These are phyloP conservation scores for Avena insularis DNA, from an alignment of 176 grass and related monocot genomes.

Conservation along the genomic window DNA sequence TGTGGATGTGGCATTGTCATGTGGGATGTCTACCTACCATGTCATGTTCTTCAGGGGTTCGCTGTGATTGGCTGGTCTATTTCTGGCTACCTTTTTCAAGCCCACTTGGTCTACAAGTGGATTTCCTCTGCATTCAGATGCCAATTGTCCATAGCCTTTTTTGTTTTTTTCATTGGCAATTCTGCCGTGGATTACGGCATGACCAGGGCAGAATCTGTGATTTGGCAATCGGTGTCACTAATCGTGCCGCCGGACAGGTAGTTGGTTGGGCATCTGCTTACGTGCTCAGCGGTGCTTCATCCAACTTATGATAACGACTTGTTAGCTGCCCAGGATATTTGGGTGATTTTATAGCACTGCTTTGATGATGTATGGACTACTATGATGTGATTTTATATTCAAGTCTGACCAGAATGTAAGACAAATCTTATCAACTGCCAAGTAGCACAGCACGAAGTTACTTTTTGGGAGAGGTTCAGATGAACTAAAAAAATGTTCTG, in stretches of 20 bases:
- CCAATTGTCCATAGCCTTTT: background rate
- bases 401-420: background rate
- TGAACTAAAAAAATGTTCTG: background rate
- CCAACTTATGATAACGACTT: conserved; percentile 39
- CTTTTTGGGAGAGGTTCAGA: background rate
- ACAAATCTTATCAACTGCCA: background rate
- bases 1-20: conserved; percentile 17
- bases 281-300: background rate
- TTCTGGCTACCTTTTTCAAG: background rate
- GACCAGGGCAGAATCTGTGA: background rate
- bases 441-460: background rate
- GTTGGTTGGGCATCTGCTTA: background rate
- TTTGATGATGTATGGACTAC: background rate
- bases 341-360: background rate
- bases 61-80: conserved; percentile 21
- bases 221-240: conserved; percentile 27
- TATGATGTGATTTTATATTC: background rate
- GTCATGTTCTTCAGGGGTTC: conserved; percentile 1
- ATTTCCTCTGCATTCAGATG: background rate
- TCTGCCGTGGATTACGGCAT: conserved; percentile 5
- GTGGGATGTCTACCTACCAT: conserved; percentile 33
- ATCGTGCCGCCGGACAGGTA: background rate
- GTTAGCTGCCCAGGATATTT: conserved; percentile 13
- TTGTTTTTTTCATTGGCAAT: background rate
- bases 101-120: conserved; percentile 38